These are phyloP conservation scores for Funneliformis caledonium DNA, from an alignment of 371 early-diverging fungal species.

Conservation along the genomic window DNA sequence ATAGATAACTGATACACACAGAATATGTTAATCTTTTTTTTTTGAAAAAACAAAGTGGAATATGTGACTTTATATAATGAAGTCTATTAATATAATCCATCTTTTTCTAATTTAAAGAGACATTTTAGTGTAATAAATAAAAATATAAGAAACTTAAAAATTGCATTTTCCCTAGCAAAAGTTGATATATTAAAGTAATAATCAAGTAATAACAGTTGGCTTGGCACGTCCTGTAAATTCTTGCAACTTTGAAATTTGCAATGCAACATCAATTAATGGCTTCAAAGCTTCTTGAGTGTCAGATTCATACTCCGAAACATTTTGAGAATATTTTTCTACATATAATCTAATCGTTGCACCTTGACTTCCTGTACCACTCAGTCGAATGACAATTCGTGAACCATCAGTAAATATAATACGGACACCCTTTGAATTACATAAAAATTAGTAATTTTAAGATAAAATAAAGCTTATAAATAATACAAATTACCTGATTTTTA, in stretches of 20 bases:
- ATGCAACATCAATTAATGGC: constrained; percentile 87
- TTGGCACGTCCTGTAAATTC: constrained; percentile 86
- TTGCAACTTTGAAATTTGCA: constrained; percentile 75
- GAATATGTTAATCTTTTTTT: too few relatives aligned
- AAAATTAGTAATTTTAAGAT: not conserved
- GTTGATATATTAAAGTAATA: too few relatives aligned
- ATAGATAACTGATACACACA: too few relatives aligned
- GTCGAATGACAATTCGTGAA: constrained; percentile 89
- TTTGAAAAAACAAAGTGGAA: too few relatives aligned
- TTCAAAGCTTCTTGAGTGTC: constrained; percentile 86
- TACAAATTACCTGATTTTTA: constrained; percentile 68
- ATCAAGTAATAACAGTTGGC: constrained; percentile 93
- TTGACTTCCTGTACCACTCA: constrained; percentile 94
- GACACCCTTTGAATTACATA: constrained; percentile 63
- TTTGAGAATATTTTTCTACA: constrained; percentile 88
- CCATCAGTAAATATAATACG: constrained; percentile 90
- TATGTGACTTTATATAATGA: too few relatives aligned
- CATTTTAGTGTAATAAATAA: too few relatives aligned
- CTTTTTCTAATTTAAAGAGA: too few relatives aligned
- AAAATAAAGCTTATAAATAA: not conserved
- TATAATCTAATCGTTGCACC: constrained; percentile 97
- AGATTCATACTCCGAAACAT: constrained; percentile 59
- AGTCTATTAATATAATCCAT: too few relatives aligned
- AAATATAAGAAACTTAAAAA: too few relatives aligned
- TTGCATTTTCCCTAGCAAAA: too few relatives aligned